phyloP scores from a whole-genome alignment of 176 grass and related monocot species.

The Olyra latifolia region DNA sequence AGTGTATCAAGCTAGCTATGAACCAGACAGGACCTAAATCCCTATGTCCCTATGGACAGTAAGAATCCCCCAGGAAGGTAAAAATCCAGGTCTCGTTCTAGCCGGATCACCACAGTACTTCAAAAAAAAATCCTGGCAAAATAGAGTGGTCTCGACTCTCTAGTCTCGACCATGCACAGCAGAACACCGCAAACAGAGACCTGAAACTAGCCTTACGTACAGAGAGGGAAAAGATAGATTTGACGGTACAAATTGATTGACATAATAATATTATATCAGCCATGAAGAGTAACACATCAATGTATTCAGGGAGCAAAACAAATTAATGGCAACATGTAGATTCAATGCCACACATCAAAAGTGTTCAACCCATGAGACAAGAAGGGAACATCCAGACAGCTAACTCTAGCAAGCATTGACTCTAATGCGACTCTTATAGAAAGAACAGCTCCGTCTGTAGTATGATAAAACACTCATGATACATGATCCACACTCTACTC shows the following conservation, averaged over 20 bases:
- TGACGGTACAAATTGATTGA: not conserved
- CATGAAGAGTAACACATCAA: constrained; percentile 21
- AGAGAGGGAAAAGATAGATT: not conserved
- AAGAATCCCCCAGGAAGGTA: too few relatives aligned
- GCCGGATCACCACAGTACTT: too few relatives aligned
- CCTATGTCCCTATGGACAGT: too few relatives aligned
- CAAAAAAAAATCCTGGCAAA: too few relatives aligned
- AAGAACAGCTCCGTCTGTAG: constrained; percentile 21
- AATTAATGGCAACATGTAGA: constrained; percentile 41
- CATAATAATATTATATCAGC: constrained; percentile 9
- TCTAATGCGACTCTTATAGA: constrained; percentile 34
- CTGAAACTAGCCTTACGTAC: not conserved
- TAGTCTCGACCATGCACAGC: too few relatives aligned
- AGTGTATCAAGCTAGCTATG: too few relatives aligned
- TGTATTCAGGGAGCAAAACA: constrained; percentile 29
- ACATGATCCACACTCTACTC: constrained; percentile 51
- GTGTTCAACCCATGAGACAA: constrained; percentile 3
- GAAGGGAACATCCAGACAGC: constrained; percentile 9
- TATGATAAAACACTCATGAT: not conserved
- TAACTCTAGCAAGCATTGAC: constrained; percentile 22
- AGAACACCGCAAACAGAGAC: too few relatives aligned
- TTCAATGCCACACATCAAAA: constrained; percentile 37
- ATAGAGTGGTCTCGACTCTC: too few relatives aligned
- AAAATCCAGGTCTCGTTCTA: too few relatives aligned
- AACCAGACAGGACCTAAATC: too few relatives aligned